Evolutionary conservation across 2,329 filamentous ascomycete genomes (phyloP).

Genomic region (Camillea tinctor): DNA sequence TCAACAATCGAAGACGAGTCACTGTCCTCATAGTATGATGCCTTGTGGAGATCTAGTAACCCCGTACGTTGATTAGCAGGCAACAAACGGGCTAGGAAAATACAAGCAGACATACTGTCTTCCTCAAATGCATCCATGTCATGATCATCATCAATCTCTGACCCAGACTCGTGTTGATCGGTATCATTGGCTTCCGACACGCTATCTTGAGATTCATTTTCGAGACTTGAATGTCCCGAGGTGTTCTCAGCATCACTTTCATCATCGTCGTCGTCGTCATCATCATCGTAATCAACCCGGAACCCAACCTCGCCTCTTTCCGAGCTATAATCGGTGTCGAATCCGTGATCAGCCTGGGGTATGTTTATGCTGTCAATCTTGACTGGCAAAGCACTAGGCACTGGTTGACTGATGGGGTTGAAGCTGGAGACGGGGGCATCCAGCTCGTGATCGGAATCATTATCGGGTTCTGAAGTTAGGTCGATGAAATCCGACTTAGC

Average conservation of each 20-base stretch:
- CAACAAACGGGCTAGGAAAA: not conserved
- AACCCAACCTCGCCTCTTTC: not conserved
- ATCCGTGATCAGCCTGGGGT: not conserved
- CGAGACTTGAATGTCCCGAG: not conserved
- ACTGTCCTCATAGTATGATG: slow-evolving; percentile 10
- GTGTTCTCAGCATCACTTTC: not conserved
- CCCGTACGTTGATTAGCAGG: not conserved
- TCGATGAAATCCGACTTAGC: not conserved
- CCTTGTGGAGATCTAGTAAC: slow-evolving; percentile 1
- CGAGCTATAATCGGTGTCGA: not conserved
- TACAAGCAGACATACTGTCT: slow-evolving; percentile 12
- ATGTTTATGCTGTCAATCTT: no score
- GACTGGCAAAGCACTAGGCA: not conserved
- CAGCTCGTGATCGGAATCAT: not conserved
- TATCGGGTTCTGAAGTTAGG: not conserved
- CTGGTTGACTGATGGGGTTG: not conserved
- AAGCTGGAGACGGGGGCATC: not conserved
- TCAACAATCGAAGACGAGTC: slow-evolving; percentile 11
- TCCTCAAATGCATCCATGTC: slow-evolving; percentile 7
- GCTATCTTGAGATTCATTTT: not conserved
- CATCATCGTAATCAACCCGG: not conserved
- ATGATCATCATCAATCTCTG: slow-evolving; percentile 8
- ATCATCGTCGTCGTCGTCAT: not conserved
- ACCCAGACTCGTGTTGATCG: slow-evolving; percentile 3
- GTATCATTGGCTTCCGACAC: not conserved